A percentile compares a stretch with the other conserved stretches of the same genome.
Conservation (phyloP, 768 basidiomycete species). For the Suillus luteus region DNA sequence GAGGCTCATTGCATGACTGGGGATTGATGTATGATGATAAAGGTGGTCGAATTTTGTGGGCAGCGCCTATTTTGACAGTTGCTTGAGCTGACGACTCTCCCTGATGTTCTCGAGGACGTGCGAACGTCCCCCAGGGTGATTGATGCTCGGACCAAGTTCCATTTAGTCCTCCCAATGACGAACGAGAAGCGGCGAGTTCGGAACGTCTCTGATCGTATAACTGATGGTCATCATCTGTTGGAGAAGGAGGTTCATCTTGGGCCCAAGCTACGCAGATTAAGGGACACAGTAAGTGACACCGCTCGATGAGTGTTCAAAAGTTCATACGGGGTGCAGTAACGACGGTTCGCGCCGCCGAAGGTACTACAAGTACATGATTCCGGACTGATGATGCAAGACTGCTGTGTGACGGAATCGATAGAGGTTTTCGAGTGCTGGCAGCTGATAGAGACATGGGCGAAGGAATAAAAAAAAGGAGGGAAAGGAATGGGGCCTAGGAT, state of each 20-base stretch:
- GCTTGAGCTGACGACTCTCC: slow-evolving; percentile 26
- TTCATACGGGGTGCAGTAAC: slow-evolving; percentile 71
- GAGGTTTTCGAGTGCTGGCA: slow-evolving; percentile 17
- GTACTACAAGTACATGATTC: slow-evolving; percentile 23
- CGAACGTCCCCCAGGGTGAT: slow-evolving; percentile 78
- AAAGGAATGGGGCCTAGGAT: too few relatives aligned
- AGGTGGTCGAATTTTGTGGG: slow-evolving; percentile 47
- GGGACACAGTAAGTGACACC: slow-evolving; percentile 8
- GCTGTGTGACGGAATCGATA: slow-evolving; percentile 24
- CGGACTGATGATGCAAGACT: slow-evolving; percentile 33
- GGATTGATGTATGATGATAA: slow-evolving; percentile 47
- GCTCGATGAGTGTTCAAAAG: slow-evolving; percentile 5
- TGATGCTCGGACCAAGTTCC: slow-evolving; percentile 35
- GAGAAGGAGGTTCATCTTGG: slow-evolving; percentile 79
- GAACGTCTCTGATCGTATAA: slow-evolving; percentile 46
- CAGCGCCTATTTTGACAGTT: slow-evolving; percentile 35
- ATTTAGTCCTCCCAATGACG: slow-evolving; percentile 37
- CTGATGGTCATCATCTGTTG: slow-evolving; percentile 45
- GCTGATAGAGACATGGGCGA: slow-evolving; percentile 21
- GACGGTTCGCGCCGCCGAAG: slow-evolving; percentile 54
- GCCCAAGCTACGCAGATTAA: slow-evolving; percentile 68
- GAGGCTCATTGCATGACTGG: slow-evolving; percentile 13
- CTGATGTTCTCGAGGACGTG: slow-evolving; percentile 49
- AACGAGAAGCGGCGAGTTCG: slow-evolving; percentile 56
- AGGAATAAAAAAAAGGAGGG: not conserved